Conservation (phyloP, 495 filamentous ascomycete genomes). For the Daldinia bambusicola region DNA sequence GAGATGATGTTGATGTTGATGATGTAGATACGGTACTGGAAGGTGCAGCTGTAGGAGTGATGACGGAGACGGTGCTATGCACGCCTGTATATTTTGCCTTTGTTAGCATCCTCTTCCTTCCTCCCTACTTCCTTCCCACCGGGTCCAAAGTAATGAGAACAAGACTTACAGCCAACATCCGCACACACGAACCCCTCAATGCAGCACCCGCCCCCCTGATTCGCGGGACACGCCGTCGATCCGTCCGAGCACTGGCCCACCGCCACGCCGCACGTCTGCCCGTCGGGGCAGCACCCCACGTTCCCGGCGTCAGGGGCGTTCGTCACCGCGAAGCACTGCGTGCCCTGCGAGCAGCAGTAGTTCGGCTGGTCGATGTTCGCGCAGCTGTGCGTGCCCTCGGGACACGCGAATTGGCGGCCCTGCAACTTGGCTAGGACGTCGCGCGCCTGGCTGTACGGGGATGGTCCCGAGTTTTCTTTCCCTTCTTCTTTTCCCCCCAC, state of each 20-base stretch:
- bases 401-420: conserved; percentile 75
- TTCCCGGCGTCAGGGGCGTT: conserved; percentile 77
- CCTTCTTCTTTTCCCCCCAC: no score
- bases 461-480: conserved; percentile 28
- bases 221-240: conserved; percentile 73
- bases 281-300: conserved; percentile 87
- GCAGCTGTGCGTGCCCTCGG: conserved; percentile 73
- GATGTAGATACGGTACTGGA: conserved; percentile 40
- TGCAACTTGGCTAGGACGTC: conserved; percentile 54
- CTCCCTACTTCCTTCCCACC: background rate
- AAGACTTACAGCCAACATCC: conserved; percentile 78
- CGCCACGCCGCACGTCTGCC: conserved; percentile 71
- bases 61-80: conserved; percentile 53
- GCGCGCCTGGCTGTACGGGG: conserved; percentile 47
- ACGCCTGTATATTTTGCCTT: conserved; percentile 43
- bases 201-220: conserved; percentile 86
- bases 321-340: conserved; percentile 68
- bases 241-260: conserved; percentile 71
- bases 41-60: conserved; percentile 56
- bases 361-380: conserved; percentile 73
- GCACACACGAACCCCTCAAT: conserved; percentile 82
- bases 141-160: conserved; percentile 3
- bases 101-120: conserved; percentile 18
- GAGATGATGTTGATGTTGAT: background rate
- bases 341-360: conserved; percentile 76